phyloP scores from a whole-genome alignment of 2,329 filamentous ascomycete genomes.

The Pseudogymnoascus sp. region DNA sequence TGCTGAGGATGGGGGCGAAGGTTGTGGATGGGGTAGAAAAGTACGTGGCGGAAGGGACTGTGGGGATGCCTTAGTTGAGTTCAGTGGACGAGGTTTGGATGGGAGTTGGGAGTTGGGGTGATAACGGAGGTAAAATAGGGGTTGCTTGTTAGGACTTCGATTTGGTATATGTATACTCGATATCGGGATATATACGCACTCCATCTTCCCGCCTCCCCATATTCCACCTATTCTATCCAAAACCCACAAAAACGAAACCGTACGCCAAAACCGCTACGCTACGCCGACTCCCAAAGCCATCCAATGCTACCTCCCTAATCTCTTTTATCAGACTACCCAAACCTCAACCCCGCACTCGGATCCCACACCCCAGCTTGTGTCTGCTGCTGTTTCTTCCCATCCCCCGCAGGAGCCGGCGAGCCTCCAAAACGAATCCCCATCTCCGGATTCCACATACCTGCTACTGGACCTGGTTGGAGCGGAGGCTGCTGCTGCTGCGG shows the following conservation, averaged over 20 bases:
- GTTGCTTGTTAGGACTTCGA: not conserved
- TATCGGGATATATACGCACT: not conserved
- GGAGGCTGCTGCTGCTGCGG: slow-evolving; percentile 27
- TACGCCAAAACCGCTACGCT: not conserved
- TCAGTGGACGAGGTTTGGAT: not conserved
- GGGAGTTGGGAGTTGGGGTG: not conserved
- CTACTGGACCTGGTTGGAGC: slow-evolving; percentile 35
- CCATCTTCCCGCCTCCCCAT: not conserved
- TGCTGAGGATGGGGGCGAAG: slow-evolving; percentile 80
- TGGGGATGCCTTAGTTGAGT: slow-evolving; percentile 15
- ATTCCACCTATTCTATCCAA: not conserved
- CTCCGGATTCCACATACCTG: slow-evolving; percentile 67
- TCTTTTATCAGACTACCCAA: slow-evolving; percentile 17
- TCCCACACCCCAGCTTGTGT: slow-evolving; percentile 20
- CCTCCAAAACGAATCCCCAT: slow-evolving; percentile 72
- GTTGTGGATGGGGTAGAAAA: slow-evolving; percentile 18
- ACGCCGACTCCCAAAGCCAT: not conserved
- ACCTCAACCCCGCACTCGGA: slow-evolving; percentile 24
- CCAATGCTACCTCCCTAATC: not conserved
- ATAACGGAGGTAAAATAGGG: not conserved
- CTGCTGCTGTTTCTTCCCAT: not conserved
- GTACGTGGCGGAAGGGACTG: slow-evolving; percentile 24
- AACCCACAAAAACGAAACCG: not conserved
- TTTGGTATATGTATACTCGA: not conserved
- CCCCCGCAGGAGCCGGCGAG: slow-evolving; percentile 24